Evolutionary conservation across 495 filamentous ascomycete genomes (phyloP).

Genomic region (Parmelia sp.): DNA sequence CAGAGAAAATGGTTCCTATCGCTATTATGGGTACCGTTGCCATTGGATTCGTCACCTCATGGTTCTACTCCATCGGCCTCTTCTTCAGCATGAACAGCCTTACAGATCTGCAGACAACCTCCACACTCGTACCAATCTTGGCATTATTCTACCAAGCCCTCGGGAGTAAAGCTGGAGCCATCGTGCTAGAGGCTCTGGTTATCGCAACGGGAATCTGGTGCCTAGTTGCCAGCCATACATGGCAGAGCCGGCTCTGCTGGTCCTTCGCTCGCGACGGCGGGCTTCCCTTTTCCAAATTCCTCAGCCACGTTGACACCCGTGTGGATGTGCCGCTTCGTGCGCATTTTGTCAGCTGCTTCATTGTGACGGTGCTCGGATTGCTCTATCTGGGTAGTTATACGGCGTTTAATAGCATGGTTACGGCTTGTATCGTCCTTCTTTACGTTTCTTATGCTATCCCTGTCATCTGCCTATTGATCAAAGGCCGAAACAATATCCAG

Average conservation of each 20-base stretch:
- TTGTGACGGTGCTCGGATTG: slow-evolving; percentile 46
- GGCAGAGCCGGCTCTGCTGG: slow-evolving; percentile 55
- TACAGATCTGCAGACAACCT: slow-evolving; percentile 37
- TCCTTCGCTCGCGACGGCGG: slow-evolving; percentile 55
- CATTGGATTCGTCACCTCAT: slow-evolving; percentile 54
- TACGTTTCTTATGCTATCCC: slow-evolving; percentile 51
- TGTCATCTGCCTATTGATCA: slow-evolving; percentile 42
- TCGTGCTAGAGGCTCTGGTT: slow-evolving; percentile 49
- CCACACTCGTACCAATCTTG: slow-evolving; percentile 52
- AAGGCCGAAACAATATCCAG: slow-evolving; percentile 45
- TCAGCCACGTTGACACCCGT: slow-evolving; percentile 42
- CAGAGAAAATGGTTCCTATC: slow-evolving; percentile 39
- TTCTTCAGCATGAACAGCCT: slow-evolving; percentile 55
- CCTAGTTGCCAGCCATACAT: slow-evolving; percentile 50
- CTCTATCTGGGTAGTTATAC: slow-evolving; percentile 50
- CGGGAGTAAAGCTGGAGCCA: slow-evolving; percentile 46
- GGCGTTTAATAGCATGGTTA: slow-evolving; percentile 52
- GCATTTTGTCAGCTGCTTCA: slow-evolving; percentile 43
- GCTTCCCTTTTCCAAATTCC: slow-evolving; percentile 42
- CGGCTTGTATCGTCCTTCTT: slow-evolving; percentile 45
- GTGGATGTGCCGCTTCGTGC: slow-evolving; percentile 51
- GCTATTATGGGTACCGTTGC: slow-evolving; percentile 55
- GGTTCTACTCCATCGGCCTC: slow-evolving; percentile 50
- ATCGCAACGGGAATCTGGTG: slow-evolving; percentile 52
- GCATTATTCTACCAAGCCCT: slow-evolving; percentile 53